Base-by-base conservation (phyloP, 768 basidiomycete species). In the Suillus decipiens region DNA sequence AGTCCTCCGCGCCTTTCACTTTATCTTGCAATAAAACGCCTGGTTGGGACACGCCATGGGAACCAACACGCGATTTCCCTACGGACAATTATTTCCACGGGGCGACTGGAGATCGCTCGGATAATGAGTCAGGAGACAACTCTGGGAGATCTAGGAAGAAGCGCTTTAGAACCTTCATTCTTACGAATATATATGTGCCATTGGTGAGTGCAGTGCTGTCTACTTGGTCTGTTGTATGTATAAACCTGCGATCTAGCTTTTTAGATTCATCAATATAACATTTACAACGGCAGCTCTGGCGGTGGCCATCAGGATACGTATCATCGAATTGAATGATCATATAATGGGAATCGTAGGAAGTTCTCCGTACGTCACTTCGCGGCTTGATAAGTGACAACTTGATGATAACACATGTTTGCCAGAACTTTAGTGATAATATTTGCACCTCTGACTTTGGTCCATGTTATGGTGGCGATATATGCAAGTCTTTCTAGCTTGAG, bases 371-470 rank as follows among this genome's bases (percentile, higher is more conserved):
- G 87, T 81, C 55, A 53, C 1, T 19, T 28, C 17, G 15, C 33
- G 24, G 24, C 33, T 34, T 34, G 39, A 51, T 51, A 31, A 5
- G 31, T 55, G 51, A 60, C n/a, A 50, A 45, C 39, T 36, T 17
- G 14, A 33, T 53, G 42, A 43, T 1, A 34, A 51, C 42, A 55
- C 53, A 28, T 55, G 17, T 28, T 9, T 51, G 41, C 10, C 64
- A 92, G 92, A 31, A 89, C 88, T 12, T 82, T 95, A 28, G 87
- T 93, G 64, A 90, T 96, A 70, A 89, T 95, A 63, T 93, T 95
- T 74, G 88, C 92, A 8, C 89, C 93, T 2, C 72, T 92, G 63
- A 93, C 94, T 12, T 80, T 95, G 31, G 80, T 90, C 10, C 93
- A 95, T 80, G 93, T 96, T 68, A 87, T 95, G 82, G 77, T 83